Conservation (phyloP, 2,329 filamentous ascomycete genomes). For the Xylaria sp. region DNA sequence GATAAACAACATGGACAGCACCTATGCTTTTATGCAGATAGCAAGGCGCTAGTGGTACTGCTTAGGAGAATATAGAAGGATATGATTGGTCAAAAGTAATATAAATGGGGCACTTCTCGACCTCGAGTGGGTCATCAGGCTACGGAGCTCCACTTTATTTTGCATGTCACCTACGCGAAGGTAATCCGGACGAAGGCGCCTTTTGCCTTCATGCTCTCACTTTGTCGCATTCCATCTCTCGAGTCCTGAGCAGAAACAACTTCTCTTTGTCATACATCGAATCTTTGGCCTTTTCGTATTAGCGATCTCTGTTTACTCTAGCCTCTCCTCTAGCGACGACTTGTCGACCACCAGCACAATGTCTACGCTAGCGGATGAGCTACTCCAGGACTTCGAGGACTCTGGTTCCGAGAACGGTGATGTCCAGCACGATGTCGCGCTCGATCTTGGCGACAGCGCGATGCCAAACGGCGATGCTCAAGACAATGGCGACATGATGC, state of each 20-base stretch:
- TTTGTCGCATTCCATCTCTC: conserved; percentile 3
- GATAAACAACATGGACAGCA: background rate
- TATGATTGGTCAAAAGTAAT: background rate
- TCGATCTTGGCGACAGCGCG: conserved; percentile 41
- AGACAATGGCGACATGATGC: conserved; percentile 46
- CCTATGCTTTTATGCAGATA: background rate
- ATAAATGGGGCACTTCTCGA: background rate
- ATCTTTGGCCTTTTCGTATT: background rate
- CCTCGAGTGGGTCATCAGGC: too few relatives aligned
- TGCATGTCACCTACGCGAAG: background rate
- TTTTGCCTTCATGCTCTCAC: background rate
- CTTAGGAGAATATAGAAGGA: background rate
- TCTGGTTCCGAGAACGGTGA: conserved; percentile 71
- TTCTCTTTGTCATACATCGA: background rate
- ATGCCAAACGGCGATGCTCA: conserved; percentile 33
- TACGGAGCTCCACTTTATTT: background rate
- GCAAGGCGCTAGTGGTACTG: background rate
- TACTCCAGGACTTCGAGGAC: conserved; percentile 87
- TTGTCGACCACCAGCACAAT: conserved; percentile 42
- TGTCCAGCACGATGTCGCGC: conserved; percentile 45
- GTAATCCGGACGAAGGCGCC: too few relatives aligned
- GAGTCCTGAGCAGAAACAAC: background rate
- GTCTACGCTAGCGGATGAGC: conserved; percentile 88
- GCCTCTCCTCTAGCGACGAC: background rate
- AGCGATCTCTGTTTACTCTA: background rate